A percentile compares a stretch with the other conserved stretches of the same genome.
These are phyloP conservation scores for Amanita muscaria DNA, from an alignment of 768 basidiomycete genomes.

Conservation along the genomic window DNA sequence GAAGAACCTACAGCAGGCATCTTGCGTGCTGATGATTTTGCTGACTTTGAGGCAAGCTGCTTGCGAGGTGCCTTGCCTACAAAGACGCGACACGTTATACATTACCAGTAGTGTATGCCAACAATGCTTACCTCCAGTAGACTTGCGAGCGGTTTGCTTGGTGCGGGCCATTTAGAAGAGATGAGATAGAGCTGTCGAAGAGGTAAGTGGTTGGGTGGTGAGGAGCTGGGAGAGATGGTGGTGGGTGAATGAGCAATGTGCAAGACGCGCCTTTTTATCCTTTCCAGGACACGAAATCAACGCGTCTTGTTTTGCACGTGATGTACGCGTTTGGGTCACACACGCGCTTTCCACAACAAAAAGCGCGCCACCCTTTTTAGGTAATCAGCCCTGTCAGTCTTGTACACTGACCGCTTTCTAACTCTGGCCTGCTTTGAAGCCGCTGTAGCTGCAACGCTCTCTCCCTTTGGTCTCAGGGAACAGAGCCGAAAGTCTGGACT, in stretches of 20 bases:
- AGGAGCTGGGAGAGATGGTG: conserved; percentile 17
- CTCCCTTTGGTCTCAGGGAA: too few species aligned
- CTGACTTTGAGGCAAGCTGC: conserved; percentile 50
- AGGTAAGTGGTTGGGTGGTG: background rate
- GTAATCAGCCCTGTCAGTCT: too few species aligned
- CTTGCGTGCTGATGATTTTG: conserved; percentile 52
- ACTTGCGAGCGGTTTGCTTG: conserved; percentile 72
- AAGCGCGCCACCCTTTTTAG: too few species aligned
- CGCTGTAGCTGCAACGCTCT: too few species aligned
- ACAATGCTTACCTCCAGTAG: conserved; percentile 52
- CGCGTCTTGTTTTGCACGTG: conserved; percentile 9
- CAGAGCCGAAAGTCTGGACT: too few species aligned
- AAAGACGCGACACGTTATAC: background rate
- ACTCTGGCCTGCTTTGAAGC: too few species aligned
- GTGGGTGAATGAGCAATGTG: conserved; percentile 2
- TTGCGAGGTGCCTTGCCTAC: conserved; percentile 53
- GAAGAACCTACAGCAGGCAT: conserved; percentile 33
- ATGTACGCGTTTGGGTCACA: background rate
- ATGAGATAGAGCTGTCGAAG: too few species aligned
- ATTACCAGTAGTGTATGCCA: too few species aligned
- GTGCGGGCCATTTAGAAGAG: conserved; percentile 51
- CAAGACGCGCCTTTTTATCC: background rate
- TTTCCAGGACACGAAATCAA: conserved; percentile 1
- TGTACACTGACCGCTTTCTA: too few species aligned
- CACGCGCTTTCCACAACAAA: too few species aligned